Percentiles rank a stretch among this genome's conserved stretches.
Conservation (phyloP, 2,329 filamentous ascomycete species). For the Claviceps citrina region DNA sequence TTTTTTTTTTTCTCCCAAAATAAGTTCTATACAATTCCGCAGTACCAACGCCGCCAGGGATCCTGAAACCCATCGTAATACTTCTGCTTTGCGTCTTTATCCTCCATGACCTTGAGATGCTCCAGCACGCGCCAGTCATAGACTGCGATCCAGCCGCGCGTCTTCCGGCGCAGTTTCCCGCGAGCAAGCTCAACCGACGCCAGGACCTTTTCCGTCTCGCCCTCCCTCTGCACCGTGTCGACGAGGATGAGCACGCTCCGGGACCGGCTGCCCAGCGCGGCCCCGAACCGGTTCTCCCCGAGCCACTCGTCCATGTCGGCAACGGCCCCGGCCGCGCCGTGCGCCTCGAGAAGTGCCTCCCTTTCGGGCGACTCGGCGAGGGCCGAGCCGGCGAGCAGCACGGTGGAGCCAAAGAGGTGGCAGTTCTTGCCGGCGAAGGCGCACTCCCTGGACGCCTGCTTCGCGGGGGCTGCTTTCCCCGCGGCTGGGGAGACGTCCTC, state of each 20-base stretch:
- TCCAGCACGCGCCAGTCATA: constrained; percentile 33
- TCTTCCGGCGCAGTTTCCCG: constrained; percentile 13
- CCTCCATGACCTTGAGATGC: constrained; percentile 25
- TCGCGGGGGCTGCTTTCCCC: not conserved
- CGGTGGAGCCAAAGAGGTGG: constrained; percentile 18
- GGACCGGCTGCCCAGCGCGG: not conserved
- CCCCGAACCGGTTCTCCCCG: constrained; percentile 3
- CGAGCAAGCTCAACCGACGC: constrained; percentile 17
- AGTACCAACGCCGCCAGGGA: constrained; percentile 30
- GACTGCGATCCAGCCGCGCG: constrained; percentile 24
- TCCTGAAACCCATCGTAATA: constrained; percentile 22
- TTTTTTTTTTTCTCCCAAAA: too few species aligned
- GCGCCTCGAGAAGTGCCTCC: constrained; percentile 23
- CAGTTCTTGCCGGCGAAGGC: constrained; percentile 21
- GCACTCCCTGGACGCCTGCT: constrained; percentile 13
- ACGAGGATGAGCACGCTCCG: constrained; percentile 20
- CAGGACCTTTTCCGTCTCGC: constrained; percentile 20
- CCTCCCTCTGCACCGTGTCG: constrained; percentile 20
- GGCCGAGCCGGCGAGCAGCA: constrained; percentile 30
- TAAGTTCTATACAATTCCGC: constrained; percentile 19
- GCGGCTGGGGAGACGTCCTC: too few species aligned
- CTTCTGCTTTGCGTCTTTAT: constrained; percentile 14
- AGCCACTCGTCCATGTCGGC: constrained; percentile 23
- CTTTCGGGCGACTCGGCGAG: constrained; percentile 20
- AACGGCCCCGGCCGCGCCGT: constrained; percentile 24